Base-by-base conservation (phyloP, 495 filamentous ascomycete genomes). In the Hyaloscypha variabilis region DNA sequence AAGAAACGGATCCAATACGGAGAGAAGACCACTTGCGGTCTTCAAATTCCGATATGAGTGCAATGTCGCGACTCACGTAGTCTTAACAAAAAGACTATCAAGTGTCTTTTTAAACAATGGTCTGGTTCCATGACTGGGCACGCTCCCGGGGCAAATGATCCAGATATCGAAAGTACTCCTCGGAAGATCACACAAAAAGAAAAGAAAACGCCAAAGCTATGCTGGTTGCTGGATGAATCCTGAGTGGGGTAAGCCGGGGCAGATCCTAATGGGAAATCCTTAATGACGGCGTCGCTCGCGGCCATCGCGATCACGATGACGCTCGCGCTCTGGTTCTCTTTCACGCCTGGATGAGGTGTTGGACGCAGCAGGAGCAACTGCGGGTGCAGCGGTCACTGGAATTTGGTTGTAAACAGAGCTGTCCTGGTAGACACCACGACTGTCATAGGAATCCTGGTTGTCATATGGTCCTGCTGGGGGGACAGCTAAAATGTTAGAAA, bases 401-500 rank as follows among this genome's bases (percentile, higher is more conserved):
- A 64, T 39, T 59, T 68, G 69, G 26, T 34, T 53, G 31, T 64
- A 67, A 14, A 19, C 25, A 30, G 29, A 30, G 13, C 28, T 19
- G 26, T 68, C 66, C 58, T 58, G 66, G 49, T 70, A 67, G 36
- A 24, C 24, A 28, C 52, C 24, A 28, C 52, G 51, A 28, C 21
- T 29, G 42, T 62, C 28, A 54, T 58, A 50, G 1, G 58, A 11
- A n/a, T 63, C 52, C 39, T 39, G 56, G 49, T 14, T 39, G 13
- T 56, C 26, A 54, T 62, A 58, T 21, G 58, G n/a, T 58, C 13
- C 63, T 66, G 58, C 13, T 24, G 46, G 42, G 23, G 67, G 58
- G 14, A 54, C 49, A 59, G 67, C 70, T 72, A 57, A 67, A 63
- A 39, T 58, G 67, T 72, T 67, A 72, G 70, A 72, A 28, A 67